These are phyloP conservation scores for Backusella tarrabulga DNA, from an alignment of 192 early-diverging fungal genomes.

Conservation along the genomic window DNA sequence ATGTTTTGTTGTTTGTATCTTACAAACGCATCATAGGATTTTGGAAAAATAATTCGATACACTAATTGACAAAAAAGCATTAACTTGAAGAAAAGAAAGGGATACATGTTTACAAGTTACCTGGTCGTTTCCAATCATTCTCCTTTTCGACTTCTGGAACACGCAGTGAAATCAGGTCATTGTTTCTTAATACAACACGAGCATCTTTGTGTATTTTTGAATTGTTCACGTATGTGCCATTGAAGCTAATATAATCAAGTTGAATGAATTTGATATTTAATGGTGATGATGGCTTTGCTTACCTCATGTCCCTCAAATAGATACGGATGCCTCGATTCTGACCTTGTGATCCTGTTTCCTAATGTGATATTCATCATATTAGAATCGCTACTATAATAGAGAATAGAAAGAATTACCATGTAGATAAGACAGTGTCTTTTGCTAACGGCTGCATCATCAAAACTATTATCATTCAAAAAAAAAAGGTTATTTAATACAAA, in stretches of 20 bases:
- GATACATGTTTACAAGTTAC: not conserved
- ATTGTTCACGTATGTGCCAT: constrained; percentile 16
- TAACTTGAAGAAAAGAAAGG: not conserved
- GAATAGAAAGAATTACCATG: not conserved
- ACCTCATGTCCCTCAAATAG: constrained; percentile 17
- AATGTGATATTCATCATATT: not conserved
- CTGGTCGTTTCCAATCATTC: not conserved
- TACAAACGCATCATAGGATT: constrained; percentile 1
- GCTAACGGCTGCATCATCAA: not conserved
- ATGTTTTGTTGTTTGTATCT: not conserved
- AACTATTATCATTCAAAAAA: not conserved
- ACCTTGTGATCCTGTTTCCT: constrained; percentile 12
- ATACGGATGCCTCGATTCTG: constrained; percentile 9
- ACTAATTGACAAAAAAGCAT: not conserved
- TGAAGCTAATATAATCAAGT: not conserved
- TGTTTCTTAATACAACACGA: not conserved
- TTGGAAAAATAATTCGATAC: constrained; percentile 7
- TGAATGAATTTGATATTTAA: too few relatives aligned
- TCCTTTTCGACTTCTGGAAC: not conserved
- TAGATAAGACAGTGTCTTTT: constrained; percentile 18
- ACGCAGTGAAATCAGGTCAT: not conserved
- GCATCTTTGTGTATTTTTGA: not conserved
- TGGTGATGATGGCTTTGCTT: not conserved
- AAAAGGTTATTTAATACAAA: too few relatives aligned
- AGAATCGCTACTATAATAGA: not conserved